Evolutionary conservation across 805 yeast species (phyloP).

Genomic region (Starmerella sirachaensis): DNA sequence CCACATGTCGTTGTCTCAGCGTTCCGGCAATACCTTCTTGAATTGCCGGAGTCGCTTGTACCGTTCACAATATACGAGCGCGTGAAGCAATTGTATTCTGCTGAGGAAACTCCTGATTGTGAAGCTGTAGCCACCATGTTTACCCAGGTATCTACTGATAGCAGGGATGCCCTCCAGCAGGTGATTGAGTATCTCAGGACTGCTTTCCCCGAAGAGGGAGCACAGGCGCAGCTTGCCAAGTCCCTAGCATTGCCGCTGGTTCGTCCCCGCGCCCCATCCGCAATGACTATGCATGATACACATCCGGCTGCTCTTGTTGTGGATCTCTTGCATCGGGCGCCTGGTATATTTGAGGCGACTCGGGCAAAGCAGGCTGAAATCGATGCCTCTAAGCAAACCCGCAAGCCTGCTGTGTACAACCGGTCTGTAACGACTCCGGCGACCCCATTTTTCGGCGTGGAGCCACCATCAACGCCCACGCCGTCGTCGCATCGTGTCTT

Average conservation of each 20-base stretch:
- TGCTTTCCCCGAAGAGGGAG: background rate
- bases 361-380: slow-evolving; percentile 11
- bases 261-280: slow-evolving; percentile 26
- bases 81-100: slow-evolving; percentile 44
- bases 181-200: slow-evolving; percentile 18
- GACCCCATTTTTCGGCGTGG: background rate
- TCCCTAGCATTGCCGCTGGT: slow-evolving; percentile 22
- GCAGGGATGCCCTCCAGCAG: slow-evolving; percentile 17
- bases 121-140: slow-evolving; percentile 20
- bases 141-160: slow-evolving; percentile 20
- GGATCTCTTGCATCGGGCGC: slow-evolving; percentile 22
- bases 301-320: slow-evolving; percentile 24
- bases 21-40: slow-evolving; percentile 54
- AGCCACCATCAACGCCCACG: background rate
- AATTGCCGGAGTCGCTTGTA: slow-evolving; percentile 62
- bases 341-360: slow-evolving; percentile 20
- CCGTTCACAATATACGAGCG: slow-evolving; percentile 48
- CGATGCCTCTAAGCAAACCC: slow-evolving; percentile 1
- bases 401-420: slow-evolving; percentile 3
- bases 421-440: background rate
- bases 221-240: slow-evolving; percentile 12
- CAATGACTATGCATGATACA: slow-evolving; percentile 23
- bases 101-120: slow-evolving; percentile 3
- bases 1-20: slow-evolving; percentile 44
- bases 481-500: slow-evolving; percentile 2